Evolutionary conservation across 1,284 basidiomycete genomes (phyloP).

Genomic region (Apiotrichum akiyoshidainum): DNA sequence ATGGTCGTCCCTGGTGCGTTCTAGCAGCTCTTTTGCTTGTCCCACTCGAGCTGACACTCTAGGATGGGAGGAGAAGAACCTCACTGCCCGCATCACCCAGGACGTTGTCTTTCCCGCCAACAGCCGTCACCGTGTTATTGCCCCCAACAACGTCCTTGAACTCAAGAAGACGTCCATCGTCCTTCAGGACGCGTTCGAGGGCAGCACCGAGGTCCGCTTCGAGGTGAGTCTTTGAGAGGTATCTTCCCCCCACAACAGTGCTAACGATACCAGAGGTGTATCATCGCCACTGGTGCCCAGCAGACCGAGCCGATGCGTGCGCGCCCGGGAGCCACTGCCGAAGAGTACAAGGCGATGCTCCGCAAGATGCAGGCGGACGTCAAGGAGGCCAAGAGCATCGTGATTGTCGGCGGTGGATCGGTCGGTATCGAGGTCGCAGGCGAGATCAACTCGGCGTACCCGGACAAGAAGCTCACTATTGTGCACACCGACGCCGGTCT

Average conservation of each 20-base stretch:
- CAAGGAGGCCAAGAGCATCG: conserved; percentile 35
- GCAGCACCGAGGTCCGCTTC: conserved; percentile 45
- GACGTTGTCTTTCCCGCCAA: conserved; percentile 39
- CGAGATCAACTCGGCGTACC: conserved; percentile 19
- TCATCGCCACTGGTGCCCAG: conserved; percentile 44
- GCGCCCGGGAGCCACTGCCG: conserved; percentile 23
- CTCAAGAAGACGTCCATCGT: conserved; percentile 40
- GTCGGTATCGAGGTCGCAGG: conserved; percentile 54
- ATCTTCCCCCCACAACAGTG: conserved; percentile 38
- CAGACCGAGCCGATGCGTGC: conserved; percentile 47
- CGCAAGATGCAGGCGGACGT: conserved; percentile 39
- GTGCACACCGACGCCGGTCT: conserved; percentile 30
- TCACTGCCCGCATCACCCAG: conserved; percentile 32
- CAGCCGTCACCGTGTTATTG: conserved; percentile 38
- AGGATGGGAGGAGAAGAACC: conserved; percentile 50
- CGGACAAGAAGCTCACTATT: conserved; percentile 32
- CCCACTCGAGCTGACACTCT: not conserved
- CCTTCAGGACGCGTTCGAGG: conserved; percentile 46
- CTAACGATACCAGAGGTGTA: conserved; percentile 28
- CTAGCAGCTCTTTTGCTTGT: not conserved
- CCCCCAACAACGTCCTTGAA: conserved; percentile 43
- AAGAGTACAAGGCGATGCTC: conserved; percentile 27
- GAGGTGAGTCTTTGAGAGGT: conserved; percentile 42
- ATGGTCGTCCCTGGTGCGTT: conserved; percentile 48
- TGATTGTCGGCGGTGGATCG: conserved; percentile 52